Evolutionary conservation across 805 yeast species (phyloP).

Genomic region (Zygosaccharomyces gambellarensis): DNA sequence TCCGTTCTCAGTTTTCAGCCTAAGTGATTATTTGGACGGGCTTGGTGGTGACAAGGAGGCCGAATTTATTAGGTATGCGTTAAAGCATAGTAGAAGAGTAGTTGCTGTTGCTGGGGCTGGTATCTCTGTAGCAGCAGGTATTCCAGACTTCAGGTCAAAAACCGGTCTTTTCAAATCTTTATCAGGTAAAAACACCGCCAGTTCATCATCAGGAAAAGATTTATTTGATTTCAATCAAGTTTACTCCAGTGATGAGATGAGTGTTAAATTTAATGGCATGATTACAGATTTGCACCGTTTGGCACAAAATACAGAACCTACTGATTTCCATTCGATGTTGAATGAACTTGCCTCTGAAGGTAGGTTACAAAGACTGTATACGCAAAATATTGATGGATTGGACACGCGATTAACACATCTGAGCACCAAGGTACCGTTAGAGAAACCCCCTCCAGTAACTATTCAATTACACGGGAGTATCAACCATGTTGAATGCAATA

Average conservation of each 20-base stretch:
- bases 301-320: conserved; percentile 56
- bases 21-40: conserved; percentile 25
- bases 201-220: conserved; percentile 49
- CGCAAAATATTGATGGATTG: conserved; percentile 83
- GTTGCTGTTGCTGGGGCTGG: conserved; percentile 86
- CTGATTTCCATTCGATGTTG: conserved; percentile 67
- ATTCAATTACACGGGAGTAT: conserved; percentile 85
- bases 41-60: conserved; percentile 28
- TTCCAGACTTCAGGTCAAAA: conserved; percentile 81
- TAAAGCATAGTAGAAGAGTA: conserved; percentile 51
- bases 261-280: conserved; percentile 67
- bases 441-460: conserved; percentile 48
- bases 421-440: conserved; percentile 48
- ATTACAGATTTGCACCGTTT: conserved; percentile 56
- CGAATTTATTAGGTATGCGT: conserved; percentile 47
- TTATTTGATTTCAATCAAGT: conserved; percentile 70
- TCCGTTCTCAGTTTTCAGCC: conserved; percentile 42
- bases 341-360: conserved; percentile 55
- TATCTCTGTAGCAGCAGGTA: conserved; percentile 83
- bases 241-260: conserved; percentile 57
- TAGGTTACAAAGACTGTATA: conserved; percentile 67
- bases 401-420: conserved; percentile 55
- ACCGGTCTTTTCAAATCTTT: conserved; percentile 66
- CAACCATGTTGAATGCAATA: conserved; percentile 66
- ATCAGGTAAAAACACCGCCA: conserved; percentile 35